Conservation (phyloP, 2,329 filamentous ascomycete genomes). For the Knoxdaviesia capensis region DNA sequence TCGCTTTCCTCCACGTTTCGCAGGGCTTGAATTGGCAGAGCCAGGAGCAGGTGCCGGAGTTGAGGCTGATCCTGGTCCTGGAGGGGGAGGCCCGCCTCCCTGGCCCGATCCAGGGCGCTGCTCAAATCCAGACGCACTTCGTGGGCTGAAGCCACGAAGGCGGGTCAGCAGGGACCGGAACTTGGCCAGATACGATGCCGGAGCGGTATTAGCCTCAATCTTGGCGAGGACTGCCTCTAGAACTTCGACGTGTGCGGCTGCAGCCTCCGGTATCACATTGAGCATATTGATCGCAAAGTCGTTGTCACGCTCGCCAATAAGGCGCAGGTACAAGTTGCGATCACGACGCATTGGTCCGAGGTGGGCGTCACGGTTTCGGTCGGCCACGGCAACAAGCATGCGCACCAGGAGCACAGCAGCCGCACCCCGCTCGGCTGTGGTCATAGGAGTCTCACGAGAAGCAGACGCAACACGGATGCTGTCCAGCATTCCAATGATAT, state of each 20-base stretch:
- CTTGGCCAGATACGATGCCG: conserved; percentile 15
- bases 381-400: conserved; percentile 23
- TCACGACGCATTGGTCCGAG: conserved; percentile 10
- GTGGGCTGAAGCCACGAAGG: background rate
- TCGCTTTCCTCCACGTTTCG: too few species aligned
- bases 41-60: too few species aligned
- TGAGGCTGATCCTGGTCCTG: too few species aligned
- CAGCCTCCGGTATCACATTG: conserved; percentile 19
- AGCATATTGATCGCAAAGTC: conserved; percentile 26
- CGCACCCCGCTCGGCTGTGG: conserved; percentile 17
- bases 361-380: conserved; percentile 18
- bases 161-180: conserved; percentile 9
- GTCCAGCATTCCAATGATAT: conserved; percentile 20
- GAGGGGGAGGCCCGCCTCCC: too few species aligned
- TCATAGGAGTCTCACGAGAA: conserved; percentile 16
- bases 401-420: conserved; percentile 26
- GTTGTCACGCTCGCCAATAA: conserved; percentile 22
- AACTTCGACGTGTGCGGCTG: conserved; percentile 20
- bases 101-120: too few species aligned
- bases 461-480: conserved; percentile 23
- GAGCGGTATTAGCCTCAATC: conserved; percentile 14
- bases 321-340: conserved; percentile 25
- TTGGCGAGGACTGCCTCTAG: conserved; percentile 14
- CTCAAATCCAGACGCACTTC: background rate
- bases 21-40: too few species aligned